Percentiles rank a stretch among this genome's conserved stretches.
phyloP scores from a whole-genome alignment of 176 grass and related monocot genomes.

The Coix lacrymajobi region DNA sequence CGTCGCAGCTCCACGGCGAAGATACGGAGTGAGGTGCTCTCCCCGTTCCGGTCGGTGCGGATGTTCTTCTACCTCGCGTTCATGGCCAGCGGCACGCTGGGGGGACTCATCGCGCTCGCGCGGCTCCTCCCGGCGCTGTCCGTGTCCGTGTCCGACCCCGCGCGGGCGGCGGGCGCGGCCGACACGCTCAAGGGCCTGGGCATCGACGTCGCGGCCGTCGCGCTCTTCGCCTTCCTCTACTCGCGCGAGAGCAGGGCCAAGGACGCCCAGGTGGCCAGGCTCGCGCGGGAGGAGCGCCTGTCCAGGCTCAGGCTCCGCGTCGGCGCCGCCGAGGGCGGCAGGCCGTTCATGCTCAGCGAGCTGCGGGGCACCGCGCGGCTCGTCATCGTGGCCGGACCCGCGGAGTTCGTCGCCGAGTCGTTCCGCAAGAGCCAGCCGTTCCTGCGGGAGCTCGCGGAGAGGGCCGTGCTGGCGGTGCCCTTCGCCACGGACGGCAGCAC shows the following conservation, averaged over 20 bases:
- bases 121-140: constrained; percentile 56
- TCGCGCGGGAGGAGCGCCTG: constrained; percentile 81
- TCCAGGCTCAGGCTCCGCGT: constrained; percentile 67
- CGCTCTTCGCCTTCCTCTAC: constrained; percentile 83
- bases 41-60: constrained; percentile 73
- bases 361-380: constrained; percentile 71
- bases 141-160: not conserved
- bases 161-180: constrained; percentile 22
- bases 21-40: constrained; percentile 89
- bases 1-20: constrained; percentile 59
- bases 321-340: not conserved
- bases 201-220: constrained; percentile 71
- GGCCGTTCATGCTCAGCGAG: constrained; percentile 52
- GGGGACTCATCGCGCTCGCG: constrained; percentile 65
- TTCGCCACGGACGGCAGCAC: constrained; percentile 61
- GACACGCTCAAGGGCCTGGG: constrained; percentile 65
- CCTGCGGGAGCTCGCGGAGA: constrained; percentile 52
- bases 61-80: constrained; percentile 99
- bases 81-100: constrained; percentile 64
- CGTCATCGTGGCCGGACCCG: constrained; percentile 77
- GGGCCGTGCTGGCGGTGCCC: constrained; percentile 76
- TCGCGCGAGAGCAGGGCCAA: constrained; percentile 72
- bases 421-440: constrained; percentile 71
- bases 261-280: constrained; percentile 69
- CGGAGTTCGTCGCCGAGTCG: constrained; percentile 60